Base-by-base conservation (phyloP, 768 basidiomycete genomes). In the Suillus luteus region DNA sequence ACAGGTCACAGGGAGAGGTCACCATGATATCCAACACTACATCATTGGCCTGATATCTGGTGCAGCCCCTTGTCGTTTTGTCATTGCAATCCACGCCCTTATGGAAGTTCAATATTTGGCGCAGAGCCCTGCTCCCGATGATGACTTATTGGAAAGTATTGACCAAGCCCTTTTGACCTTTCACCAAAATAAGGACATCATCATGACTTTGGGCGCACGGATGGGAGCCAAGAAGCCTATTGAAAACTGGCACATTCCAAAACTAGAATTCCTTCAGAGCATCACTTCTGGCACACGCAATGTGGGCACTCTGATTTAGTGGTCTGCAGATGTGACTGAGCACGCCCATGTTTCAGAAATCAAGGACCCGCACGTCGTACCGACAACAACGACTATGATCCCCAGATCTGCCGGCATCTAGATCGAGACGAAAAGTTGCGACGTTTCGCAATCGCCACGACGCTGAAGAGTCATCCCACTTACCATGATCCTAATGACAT, bases 1-100 rank as follows among this genome's bases (percentile, higher is more conserved):
- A 54, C 81, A 82, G 64, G 76, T 80, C 0, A 77, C 77, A 31
- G 78, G 80, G 0, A 41, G 72, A 11, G 77, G 77, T 33, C 78
- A 82, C 59, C 54, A 76, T 2, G 75, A 82, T 35, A 67, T 81
- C 1, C 73, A 82, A 62, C 62, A 66, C 7, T 76, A 76, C 52
- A 63, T 82, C 9, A 51, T 83, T 10, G 51, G 68, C 8, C 64
- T 78, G 12, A 75, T 81, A 43, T 73, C 76, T 51, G 77, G 75
- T n/a, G 73, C 68, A 59, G 75, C 75, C 15, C 60, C 74, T 1
- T 41, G 37, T 3, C 10, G 60, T 9, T 75, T 82, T 55, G 62
- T 82, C 17, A 64, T 61, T 44, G 73, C 76, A 1, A 59, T 83
- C 35, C 69, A 73, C 1, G 70, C 77, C 0, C 71, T 80, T 8